Conservation (phyloP, 1,284 basidiomycete genomes). For the Xerocomus amazonicus region DNA sequence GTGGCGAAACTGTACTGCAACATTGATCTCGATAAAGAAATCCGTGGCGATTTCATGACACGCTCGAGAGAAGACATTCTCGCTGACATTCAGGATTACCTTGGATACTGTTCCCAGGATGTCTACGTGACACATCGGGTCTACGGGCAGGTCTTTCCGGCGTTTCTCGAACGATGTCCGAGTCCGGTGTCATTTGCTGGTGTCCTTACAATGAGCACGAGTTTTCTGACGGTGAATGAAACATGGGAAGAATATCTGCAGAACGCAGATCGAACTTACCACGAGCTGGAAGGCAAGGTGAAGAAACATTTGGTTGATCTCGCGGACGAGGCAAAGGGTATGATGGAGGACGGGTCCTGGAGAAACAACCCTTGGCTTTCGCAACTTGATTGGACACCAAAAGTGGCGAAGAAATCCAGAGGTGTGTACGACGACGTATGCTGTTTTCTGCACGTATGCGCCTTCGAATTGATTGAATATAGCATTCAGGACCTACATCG, state of each 20-base stretch:
- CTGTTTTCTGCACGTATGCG: slow-evolving; percentile 9
- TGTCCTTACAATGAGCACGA: slow-evolving; percentile 87
- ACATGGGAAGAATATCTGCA: slow-evolving; percentile 83
- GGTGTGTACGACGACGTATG: slow-evolving; percentile 40
- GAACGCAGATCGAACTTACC: slow-evolving; percentile 77
- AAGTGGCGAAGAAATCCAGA: slow-evolving; percentile 70
- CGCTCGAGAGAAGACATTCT: slow-evolving; percentile 62
- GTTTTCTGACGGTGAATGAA: slow-evolving; percentile 88
- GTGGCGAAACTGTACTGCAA: slow-evolving; percentile 90
- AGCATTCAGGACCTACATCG: slow-evolving; percentile 8
- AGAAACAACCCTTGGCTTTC: slow-evolving; percentile 81
- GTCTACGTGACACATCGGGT: slow-evolving; percentile 85
- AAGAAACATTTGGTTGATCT: slow-evolving; percentile 65
- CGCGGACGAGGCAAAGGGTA: slow-evolving; percentile 56
- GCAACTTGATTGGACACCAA: slow-evolving; percentile 96
- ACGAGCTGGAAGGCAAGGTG: slow-evolving; percentile 73
- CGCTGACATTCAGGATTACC: slow-evolving; percentile 68
- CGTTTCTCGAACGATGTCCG: slow-evolving; percentile 82
- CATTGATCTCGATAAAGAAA: slow-evolving; percentile 77
- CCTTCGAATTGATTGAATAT: slow-evolving; percentile 1
- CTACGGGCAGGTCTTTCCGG: slow-evolving; percentile 77
- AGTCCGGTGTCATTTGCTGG: slow-evolving; percentile 94
- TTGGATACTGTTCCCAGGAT: slow-evolving; percentile 88
- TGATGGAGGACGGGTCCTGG: slow-evolving; percentile 55
- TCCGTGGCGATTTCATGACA: slow-evolving; percentile 77